These are phyloP conservation scores for Hymenoscyphus infarciens DNA, from an alignment of 2,329 filamentous ascomycete species.

Conservation along the genomic window DNA sequence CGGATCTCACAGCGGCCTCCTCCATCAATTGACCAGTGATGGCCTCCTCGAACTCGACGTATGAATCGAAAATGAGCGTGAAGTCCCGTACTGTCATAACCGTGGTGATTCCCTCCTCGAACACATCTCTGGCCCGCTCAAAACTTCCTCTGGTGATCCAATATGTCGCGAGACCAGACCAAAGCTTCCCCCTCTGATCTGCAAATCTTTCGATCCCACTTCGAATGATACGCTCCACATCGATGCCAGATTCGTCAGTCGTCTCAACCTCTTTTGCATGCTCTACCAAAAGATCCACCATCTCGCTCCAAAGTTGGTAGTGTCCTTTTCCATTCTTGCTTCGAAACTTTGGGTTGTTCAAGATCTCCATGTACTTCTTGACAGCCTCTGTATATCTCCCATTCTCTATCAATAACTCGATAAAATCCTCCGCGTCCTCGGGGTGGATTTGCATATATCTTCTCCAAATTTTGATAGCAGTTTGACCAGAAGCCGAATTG, in stretches of 20 bases:
- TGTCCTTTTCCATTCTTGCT: constrained; percentile 94
- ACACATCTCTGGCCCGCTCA: constrained; percentile 86
- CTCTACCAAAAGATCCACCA: constrained; percentile 90
- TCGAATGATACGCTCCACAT: constrained; percentile 87
- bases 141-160: constrained; percentile 94
- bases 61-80: constrained; percentile 92
- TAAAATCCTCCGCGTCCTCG: constrained; percentile 92
- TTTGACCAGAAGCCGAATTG: constrained; percentile 83
- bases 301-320: constrained; percentile 96
- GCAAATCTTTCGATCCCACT: constrained; percentile 88
- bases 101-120: constrained; percentile 93
- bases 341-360: constrained; percentile 85
- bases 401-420: constrained; percentile 79
- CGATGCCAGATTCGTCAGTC: constrained; percentile 74
- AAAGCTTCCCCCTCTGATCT: constrained; percentile 91
- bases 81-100: constrained; percentile 99
- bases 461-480: constrained; percentile 89
- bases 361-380: constrained; percentile 82
- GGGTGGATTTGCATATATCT: constrained; percentile 97
- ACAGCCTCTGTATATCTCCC: constrained; percentile 88
- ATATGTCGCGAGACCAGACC: constrained; percentile 92
- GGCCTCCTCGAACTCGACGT: constrained; percentile 94
- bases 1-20: constrained; percentile 72
- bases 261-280: constrained; percentile 85
- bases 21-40: constrained; percentile 92